Base-by-base conservation (phyloP, 2,329 filamentous ascomycete genomes). In the Aspergillus hortae region DNA sequence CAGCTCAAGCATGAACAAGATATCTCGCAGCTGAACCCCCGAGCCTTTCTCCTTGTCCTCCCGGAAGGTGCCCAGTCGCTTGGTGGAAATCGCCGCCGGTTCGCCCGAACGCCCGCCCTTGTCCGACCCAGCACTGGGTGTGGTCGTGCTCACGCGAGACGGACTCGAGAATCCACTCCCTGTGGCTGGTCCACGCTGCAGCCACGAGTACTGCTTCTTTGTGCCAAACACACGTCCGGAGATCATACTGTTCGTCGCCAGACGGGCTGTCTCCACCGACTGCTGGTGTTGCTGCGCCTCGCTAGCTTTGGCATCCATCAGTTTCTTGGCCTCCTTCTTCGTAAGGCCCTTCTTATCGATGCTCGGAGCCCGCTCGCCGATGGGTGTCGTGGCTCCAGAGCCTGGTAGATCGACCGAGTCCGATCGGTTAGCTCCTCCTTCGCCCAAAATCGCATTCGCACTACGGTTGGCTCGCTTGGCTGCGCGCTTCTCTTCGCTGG, bases 261-360 rank as follows among this genome's bases (percentile, higher is more conserved):
- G 82, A 56, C 84, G 85, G 49, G 89, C 89, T 0, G 92, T 96
- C 50, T 85, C 80, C 67, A 96, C 96, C 23, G 92, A 90, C 56
- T 87, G 88, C 19, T 86, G 84, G 58, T 92, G 90, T 58, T 87
- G 88, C 53, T 86, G 86, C 15, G 87, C 87, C 64, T 95, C 90
- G 0, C 85, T 88, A 19, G 86, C 82, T 61, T 88, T 89, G 3
- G 79, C 77, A 54, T 90, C 86, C n/a, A 85, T 82, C 59, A 87
- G 80, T 57, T 86, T 88, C 70, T 87, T 90, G 66, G 87, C 80
- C 68, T 96, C 91, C 74, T 96, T 96, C 78, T 96, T 96, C 4
- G 87, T 88, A 47, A 89, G 80, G 3, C 84, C 80, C 69, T 91
- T 92, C 58, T 75, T 75, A 35, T 83, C 79, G 1, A 76, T 67